Evolutionary conservation across 345 rosid species (phyloP), one percentile per base, ranked within the genome.

Genomic region (Chamaenerion angustifolium): DNA sequence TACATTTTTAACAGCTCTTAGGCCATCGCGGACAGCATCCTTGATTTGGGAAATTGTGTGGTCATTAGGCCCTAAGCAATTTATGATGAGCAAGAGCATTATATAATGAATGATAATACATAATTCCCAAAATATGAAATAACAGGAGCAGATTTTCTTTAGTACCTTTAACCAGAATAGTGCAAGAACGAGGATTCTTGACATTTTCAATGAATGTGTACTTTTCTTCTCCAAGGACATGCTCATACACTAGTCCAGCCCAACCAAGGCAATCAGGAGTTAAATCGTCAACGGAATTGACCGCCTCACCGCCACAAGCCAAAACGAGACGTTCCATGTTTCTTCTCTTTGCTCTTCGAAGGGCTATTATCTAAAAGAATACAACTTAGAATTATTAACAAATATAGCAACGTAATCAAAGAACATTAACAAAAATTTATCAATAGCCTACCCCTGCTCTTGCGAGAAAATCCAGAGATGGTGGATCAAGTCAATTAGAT

Each of bases 401-500:
- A 21, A 49, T n/a, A 31, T 6, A 48, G 8, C 31, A 49, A 49
- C 10, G 2, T 3, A 37, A 54, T 12, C 8, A 42, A 8, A 12
- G 6, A 21, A 43, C 25, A 52, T 41, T 18, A 37, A 45, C 8
- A 54, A 8, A 21, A 47, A 37, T 13, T 56, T 10, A 18, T 12
- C 16, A 17, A 15, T 40, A 58, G 61, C 96, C 74, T 71, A 90
- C 95, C 94, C 98, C 95, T 48, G 89, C 96, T 60, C 92, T 79
- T 55, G 92, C 89, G 64, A 92, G 90, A 58, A 92, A 81, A 65
- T 92, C 96, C 62, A 88, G 59, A 1, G 98, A 92, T 12, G 88
- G 98, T 44, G 98, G 96, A 59, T 92, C 98, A 50, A 92, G 87
- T 54, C 98, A n/a, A n/a, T n/a, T n/a, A n/a, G n/a, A n/a, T n/a